phyloP scores from a whole-genome alignment of 2,329 filamentous ascomycete species.

The Mycosphaerella sp. region DNA sequence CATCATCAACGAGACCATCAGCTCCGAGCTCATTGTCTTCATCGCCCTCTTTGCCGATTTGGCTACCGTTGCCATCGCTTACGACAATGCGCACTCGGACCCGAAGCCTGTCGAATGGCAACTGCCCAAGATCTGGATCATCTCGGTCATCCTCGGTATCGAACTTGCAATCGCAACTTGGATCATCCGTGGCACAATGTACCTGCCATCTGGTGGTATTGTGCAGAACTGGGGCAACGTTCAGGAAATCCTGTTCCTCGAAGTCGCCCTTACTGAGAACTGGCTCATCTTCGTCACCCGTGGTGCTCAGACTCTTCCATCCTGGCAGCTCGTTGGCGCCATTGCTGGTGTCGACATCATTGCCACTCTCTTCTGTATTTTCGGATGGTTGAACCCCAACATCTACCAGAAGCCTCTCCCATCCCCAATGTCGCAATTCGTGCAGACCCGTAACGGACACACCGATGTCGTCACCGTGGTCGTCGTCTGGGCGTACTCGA shows the following conservation, averaged over 20 bases:
- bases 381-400: conserved; percentile 63
- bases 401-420: conserved; percentile 36
- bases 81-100: conserved; percentile 73
- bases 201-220: conserved; percentile 62
- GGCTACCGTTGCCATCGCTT: conserved; percentile 70
- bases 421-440: conserved; percentile 36
- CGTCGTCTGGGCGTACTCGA: conserved; percentile 59
- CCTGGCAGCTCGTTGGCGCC: conserved; percentile 65
- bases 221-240: conserved; percentile 68
- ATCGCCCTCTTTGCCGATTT: conserved; percentile 73
- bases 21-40: conserved; percentile 68
- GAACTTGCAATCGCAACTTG: conserved; percentile 65
- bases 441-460: conserved; percentile 40
- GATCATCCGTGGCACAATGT: conserved; percentile 65
- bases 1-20: conserved; percentile 71
- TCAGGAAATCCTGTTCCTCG: conserved; percentile 59
- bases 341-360: conserved; percentile 66
- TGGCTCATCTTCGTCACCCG: conserved; percentile 51
- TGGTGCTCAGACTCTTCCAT: conserved; percentile 64
- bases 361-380: conserved; percentile 66
- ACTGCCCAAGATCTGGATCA: conserved; percentile 74
- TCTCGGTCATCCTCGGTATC: conserved; percentile 61
- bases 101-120: conserved; percentile 72
- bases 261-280: conserved; percentile 49
- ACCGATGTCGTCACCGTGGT: conserved; percentile 60